These are phyloP conservation scores for Leccinellum albellum DNA, from an alignment of 768 basidiomycete species.

Conservation along the genomic window DNA sequence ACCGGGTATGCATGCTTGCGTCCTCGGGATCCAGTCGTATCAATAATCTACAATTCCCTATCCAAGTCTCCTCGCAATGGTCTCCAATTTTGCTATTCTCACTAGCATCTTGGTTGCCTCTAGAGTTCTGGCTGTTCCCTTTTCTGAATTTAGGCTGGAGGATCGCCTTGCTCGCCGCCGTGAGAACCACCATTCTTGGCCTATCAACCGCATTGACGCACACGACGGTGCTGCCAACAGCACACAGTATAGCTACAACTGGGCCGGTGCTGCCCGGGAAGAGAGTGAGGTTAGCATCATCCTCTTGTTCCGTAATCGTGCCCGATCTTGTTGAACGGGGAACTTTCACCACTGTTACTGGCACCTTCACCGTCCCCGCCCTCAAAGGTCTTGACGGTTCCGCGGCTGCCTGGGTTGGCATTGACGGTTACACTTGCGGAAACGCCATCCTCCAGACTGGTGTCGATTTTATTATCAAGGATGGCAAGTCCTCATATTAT, in stretches of 20 bases:
- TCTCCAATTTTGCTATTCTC: neutral
- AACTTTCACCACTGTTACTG: neutral
- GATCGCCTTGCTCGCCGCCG: neutral
- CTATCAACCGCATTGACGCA: too few species aligned
- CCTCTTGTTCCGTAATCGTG: neutral
- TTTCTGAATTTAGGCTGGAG: neutral
- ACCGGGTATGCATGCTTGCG: neutral
- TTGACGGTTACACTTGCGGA: neutral
- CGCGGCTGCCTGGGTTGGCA: neutral
- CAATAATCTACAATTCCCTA: neutral
- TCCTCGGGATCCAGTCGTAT: neutral
- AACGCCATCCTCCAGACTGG: too few species aligned
- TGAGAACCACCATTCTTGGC: neutral
- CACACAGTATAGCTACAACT: neutral
- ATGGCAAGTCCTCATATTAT: too few species aligned
- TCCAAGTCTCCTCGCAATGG: neutral
- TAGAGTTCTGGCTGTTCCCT: neutral
- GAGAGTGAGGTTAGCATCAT: neutral
- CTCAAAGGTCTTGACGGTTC: neutral
- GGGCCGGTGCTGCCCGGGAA: neutral
- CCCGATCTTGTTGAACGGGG: neutral
- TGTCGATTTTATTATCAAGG: too few species aligned
- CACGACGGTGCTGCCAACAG: too few species aligned
- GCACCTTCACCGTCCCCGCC: neutral
- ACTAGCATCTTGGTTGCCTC: neutral